Evolutionary conservation across 768 basidiomycete genomes (phyloP).

Genomic region (Mycena belliarum): DNA sequence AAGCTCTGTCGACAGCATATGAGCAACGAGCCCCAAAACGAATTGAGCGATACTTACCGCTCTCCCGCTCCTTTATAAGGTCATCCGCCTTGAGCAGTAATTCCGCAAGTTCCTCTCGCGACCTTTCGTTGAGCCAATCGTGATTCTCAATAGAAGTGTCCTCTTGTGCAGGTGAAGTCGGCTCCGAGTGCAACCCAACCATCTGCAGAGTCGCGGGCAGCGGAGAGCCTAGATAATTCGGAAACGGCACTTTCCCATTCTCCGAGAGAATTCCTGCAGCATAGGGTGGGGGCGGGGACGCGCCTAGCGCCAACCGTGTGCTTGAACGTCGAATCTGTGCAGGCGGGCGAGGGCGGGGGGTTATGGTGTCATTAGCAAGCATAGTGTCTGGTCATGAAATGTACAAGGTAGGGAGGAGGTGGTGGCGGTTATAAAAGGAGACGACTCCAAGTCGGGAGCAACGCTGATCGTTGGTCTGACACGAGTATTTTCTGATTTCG

Average conservation of each 20-base stretch:
- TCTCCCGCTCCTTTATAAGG: slow-evolving; percentile 75
- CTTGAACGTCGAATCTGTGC: slow-evolving; percentile 60
- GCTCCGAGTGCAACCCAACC: slow-evolving; percentile 29
- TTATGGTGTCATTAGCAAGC: slow-evolving; percentile 42
- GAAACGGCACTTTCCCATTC: slow-evolving; percentile 4
- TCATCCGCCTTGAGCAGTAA: slow-evolving; percentile 73
- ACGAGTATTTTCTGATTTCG: too few species aligned
- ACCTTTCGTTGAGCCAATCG: slow-evolving; percentile 62
- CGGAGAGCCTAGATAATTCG: slow-evolving; percentile 28
- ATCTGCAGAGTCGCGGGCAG: slow-evolving; percentile 28
- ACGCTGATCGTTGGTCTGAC: too few species aligned
- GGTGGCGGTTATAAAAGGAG: neutral
- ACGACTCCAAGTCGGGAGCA: too few species aligned
- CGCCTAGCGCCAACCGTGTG: slow-evolving; percentile 30
- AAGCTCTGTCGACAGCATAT: slow-evolving; percentile 52
- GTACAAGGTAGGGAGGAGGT: neutral
- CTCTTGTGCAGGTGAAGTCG: slow-evolving; percentile 24
- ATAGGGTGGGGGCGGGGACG: slow-evolving; percentile 46
- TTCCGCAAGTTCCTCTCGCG: slow-evolving; percentile 71
- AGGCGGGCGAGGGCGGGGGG: slow-evolving; percentile 71
- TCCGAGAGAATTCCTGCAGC: slow-evolving; percentile 37
- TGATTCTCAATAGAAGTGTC: neutral
- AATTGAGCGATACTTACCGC: slow-evolving; percentile 48
- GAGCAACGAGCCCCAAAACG: neutral
- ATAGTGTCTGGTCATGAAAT: slow-evolving; percentile 23